These are phyloP conservation scores for Phyllosticta citrichinensis DNA, from an alignment of 2,329 filamentous ascomycete species.

Conservation along the genomic window DNA sequence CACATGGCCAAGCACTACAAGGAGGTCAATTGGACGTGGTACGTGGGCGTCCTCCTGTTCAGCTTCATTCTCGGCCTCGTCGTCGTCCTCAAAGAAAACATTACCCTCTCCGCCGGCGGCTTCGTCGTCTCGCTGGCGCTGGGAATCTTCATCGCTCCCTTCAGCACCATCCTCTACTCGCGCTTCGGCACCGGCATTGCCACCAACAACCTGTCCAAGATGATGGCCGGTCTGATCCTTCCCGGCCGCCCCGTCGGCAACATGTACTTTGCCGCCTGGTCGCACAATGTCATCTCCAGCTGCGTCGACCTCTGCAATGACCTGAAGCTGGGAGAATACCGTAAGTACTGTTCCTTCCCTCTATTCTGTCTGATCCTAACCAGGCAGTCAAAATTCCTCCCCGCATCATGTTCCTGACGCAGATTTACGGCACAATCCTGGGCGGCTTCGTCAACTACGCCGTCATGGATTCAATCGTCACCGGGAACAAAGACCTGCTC, in stretches of 20 bases:
- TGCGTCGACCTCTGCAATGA: constrained; percentile 42
- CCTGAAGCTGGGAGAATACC: constrained; percentile 50
- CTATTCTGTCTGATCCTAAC: too few species aligned
- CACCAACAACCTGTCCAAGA: constrained; percentile 49
- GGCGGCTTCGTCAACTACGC: constrained; percentile 46
- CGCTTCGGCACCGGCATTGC: constrained; percentile 48
- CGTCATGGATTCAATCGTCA: constrained; percentile 47
- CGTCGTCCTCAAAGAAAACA: constrained; percentile 7
- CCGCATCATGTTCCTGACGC: constrained; percentile 45
- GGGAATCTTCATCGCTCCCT: constrained; percentile 37
- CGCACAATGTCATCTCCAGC: constrained; percentile 46
- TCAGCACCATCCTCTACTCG: constrained; percentile 44
- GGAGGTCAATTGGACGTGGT: constrained; percentile 35
- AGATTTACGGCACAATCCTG: constrained; percentile 46
- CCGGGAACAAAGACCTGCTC: constrained; percentile 39
- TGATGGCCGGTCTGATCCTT: constrained; percentile 44
- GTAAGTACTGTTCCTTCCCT: too few species aligned
- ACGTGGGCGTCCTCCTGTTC: constrained; percentile 16
- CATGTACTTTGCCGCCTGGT: constrained; percentile 51
- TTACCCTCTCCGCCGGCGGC: not conserved
- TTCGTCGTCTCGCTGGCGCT: not conserved
- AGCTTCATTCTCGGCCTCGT: constrained; percentile 14
- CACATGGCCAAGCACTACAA: constrained; percentile 46
- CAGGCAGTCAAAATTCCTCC: constrained; percentile 47
- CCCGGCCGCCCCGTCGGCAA: constrained; percentile 45